phyloP scores from a whole-genome alignment of 176 grass and related monocot species.

The Puccinellia tenuiflora region DNA sequence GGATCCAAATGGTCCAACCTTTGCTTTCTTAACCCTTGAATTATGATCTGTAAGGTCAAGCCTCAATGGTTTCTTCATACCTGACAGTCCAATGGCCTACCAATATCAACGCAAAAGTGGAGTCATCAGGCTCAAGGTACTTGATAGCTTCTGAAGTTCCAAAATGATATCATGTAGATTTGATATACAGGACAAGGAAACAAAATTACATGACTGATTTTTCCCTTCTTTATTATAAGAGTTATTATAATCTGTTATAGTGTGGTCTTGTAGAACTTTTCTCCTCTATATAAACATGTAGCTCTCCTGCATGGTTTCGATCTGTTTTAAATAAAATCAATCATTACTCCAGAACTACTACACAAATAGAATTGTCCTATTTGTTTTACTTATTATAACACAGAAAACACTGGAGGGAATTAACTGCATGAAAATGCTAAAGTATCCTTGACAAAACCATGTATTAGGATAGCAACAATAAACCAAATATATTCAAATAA shows the following conservation, averaged over 20 bases:
- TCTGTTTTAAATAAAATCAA: background rate
- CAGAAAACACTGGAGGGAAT: background rate
- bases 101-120: conserved; percentile 56
- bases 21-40: conserved; percentile 73
- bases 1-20: conserved; percentile 84
- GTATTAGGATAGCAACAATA: background rate
- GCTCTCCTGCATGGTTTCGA: background rate
- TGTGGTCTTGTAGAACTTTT: background rate
- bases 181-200: conserved; percentile 3
- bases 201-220: background rate
- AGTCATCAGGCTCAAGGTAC: conserved; percentile 23
- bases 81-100: conserved; percentile 95
- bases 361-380: background rate
- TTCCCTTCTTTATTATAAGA: background rate
- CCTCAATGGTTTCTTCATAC: conserved; percentile 72
- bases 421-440: conserved; percentile 1
- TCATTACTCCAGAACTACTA: background rate
- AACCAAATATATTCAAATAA: background rate
- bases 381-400: background rate
- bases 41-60: conserved; percentile 68
- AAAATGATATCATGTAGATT: conserved; percentile 21
- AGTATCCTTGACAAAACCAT: background rate
- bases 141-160: conserved; percentile 23
- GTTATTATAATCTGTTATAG: background rate
- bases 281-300: background rate